Conservation (phyloP, 805 yeast genomes). For the Metschnikowia matae region DNA sequence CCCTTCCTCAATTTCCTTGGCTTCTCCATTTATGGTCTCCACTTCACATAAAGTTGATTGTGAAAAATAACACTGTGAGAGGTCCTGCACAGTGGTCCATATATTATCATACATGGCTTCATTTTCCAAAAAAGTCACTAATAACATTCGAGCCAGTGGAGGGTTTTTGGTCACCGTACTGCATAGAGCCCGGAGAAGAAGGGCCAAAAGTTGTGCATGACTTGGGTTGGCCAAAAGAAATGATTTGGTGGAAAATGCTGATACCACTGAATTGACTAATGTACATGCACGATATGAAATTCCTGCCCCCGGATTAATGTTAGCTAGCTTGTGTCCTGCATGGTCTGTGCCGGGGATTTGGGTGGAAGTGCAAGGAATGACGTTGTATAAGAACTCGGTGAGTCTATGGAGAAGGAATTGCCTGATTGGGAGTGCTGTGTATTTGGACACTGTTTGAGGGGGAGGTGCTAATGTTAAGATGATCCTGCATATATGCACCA, state of each 20-base stretch:
- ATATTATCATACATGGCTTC: slow-evolving; percentile 35
- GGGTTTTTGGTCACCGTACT: slow-evolving; percentile 50
- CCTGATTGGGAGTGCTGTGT: slow-evolving; percentile 18
- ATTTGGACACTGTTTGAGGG: slow-evolving; percentile 9
- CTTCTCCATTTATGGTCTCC: background rate
- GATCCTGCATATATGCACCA: slow-evolving; percentile 45
- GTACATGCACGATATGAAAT: slow-evolving; percentile 50
- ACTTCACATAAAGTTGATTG: background rate
- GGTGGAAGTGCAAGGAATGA: slow-evolving; percentile 39
- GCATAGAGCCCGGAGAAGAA: slow-evolving; percentile 54
- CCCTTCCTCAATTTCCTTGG: no score
- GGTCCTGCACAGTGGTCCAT: slow-evolving; percentile 16
- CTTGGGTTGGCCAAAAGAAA: slow-evolving; percentile 36
- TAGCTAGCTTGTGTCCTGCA: slow-evolving; percentile 23
- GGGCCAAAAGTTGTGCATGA: slow-evolving; percentile 55
- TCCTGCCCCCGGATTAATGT: slow-evolving; percentile 36
- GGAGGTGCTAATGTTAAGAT: slow-evolving; percentile 20
- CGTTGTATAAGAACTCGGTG: slow-evolving; percentile 58
- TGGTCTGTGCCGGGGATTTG: slow-evolving; percentile 15
- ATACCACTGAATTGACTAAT: slow-evolving; percentile 41
- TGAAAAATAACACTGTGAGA: background rate
- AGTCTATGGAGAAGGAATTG: slow-evolving; percentile 40
- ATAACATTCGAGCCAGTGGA: slow-evolving; percentile 48
- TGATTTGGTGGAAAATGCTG: slow-evolving; percentile 31
- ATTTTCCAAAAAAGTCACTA: slow-evolving; percentile 47